Base-by-base conservation (phyloP, 2,329 filamentous ascomycete species). In the Berkeleyomyces basicola region DNA sequence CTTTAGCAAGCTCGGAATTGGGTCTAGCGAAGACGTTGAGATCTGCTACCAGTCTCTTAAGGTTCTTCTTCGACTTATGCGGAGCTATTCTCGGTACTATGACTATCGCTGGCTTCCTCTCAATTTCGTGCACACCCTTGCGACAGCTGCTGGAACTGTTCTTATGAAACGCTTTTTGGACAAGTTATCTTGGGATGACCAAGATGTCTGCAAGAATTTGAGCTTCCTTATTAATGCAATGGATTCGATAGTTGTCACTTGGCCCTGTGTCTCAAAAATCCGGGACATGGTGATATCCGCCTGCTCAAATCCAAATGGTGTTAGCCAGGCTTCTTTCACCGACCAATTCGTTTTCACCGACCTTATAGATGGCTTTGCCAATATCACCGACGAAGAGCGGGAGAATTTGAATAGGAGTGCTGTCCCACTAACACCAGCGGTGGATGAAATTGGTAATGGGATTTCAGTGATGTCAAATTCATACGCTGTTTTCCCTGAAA, bases 41-140 rank as follows among this genome's bases (percentile, higher is more conserved):
- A 77, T 77, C 9, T 79, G 77, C 68, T 78, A 78, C 66, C 74
- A 77, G 63, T 79, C 77, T 0, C 68, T 79, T 0, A 72, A 74
- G 14, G 74, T 74, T 7, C 74, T 79, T 16, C 69, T 78, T 16
- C 72, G 74, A 14, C 68, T 79, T 1, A 71, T 79, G 67, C 71
- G 74, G 37, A 75, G 70, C 55, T 79, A 76, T 65, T 71, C 71
- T 5, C 72, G 74, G 23, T 74, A 74, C 65, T 77, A 79, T 67
- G 71, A 72, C 23, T 77, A 72, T 67, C 69, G 70, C n/a, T 71
- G 72, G 11, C 69, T 79, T 10, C 76, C 77, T 0, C 68, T 79
- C 0, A 75, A 77, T 61, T 77, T 78, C 66, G 75, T 78, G 6
- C 76, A 79, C 64, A 79, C 76, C 4, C 70, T 79, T 0, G 77